Conservation (phyloP, 192 early-diverging fungal species). For the Coemansia sp. region DNA sequence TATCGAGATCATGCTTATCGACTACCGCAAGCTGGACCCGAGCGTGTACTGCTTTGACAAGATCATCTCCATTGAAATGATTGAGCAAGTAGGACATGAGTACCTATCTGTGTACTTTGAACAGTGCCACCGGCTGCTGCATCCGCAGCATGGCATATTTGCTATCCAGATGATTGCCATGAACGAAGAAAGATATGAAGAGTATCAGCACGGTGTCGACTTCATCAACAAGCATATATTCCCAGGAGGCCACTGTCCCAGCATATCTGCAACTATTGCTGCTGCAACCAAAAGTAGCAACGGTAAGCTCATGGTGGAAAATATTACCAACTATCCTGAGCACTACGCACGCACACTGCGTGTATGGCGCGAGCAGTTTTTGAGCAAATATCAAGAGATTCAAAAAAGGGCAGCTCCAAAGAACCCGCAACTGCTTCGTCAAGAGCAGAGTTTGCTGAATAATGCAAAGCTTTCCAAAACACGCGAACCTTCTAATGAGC, state of each 20-base stretch:
- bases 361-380: constrained; percentile 66
- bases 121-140: constrained; percentile 57
- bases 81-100: constrained; percentile 71
- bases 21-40: constrained; percentile 66
- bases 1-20: constrained; percentile 63
- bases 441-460: constrained; percentile 4
- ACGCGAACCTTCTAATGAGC: not conserved
- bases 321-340: constrained; percentile 62
- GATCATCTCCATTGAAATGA: constrained; percentile 70
- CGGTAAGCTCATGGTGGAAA: constrained; percentile 60
- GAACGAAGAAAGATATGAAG: constrained; percentile 63
- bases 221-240: constrained; percentile 78
- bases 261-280: constrained; percentile 55
- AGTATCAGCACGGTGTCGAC: constrained; percentile 59
- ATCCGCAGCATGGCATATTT: constrained; percentile 56
- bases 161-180: constrained; percentile 69
- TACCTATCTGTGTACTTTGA: constrained; percentile 65
- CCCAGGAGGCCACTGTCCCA: constrained; percentile 72
- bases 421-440: constrained; percentile 24
- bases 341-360: constrained; percentile 69
- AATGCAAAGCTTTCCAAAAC: not conserved
- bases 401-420: constrained; percentile 15
- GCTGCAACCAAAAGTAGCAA: constrained; percentile 56
- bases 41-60: constrained; percentile 61
- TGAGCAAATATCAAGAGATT: constrained; percentile 56